Base-by-base conservation (phyloP, 2,329 filamentous ascomycete species). In the Elsinoe ampelina region DNA sequence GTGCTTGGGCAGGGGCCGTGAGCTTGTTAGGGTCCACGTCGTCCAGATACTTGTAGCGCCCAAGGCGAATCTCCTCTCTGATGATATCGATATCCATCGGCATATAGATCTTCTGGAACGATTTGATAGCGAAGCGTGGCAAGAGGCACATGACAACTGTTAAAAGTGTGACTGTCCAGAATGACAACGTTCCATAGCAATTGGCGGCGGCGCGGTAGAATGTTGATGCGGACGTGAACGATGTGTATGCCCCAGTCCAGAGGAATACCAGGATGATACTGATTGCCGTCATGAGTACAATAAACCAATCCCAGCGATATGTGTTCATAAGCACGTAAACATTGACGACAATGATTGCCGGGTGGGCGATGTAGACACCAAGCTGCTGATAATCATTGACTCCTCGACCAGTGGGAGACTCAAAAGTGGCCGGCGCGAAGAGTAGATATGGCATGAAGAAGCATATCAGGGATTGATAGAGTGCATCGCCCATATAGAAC, bases 241-340 rank as follows among this genome's bases (percentile, higher is more conserved):
- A 77, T 0, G 84, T 84, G 73, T 95, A 98, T 36, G 95, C 80
- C 30, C 90, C 93, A 5, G 93, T 96, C 90, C 93, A 97, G 75
- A 95, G 86, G 77, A 90, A 98, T 67, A 97, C 82, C 65, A 96
- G 81, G 30, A 97, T 70, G 60, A 87, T 86, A 72, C 90, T 95
- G 70, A 97, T 80, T 20, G 73, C 73, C 54, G 95, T 86, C 60
- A 96, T 85, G 58, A 95, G 75, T 19, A 91, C 72, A 73, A 95
- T 95, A 65, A 98, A 77, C 92, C 92, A 98, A 70, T 98, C 93
- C 93, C 93, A 98, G 59, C 92, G 83, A 71, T 95, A 97, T 0
- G 88, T 95, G 73, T 98, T 98, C 75, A 97, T 84, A 62, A 98
- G 77, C 63, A 98, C 89, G 75, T 97, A 98, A 58, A 85, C 75